Conservation (phyloP, 78 protist species). For the Speleostelium caveatum region DNA sequence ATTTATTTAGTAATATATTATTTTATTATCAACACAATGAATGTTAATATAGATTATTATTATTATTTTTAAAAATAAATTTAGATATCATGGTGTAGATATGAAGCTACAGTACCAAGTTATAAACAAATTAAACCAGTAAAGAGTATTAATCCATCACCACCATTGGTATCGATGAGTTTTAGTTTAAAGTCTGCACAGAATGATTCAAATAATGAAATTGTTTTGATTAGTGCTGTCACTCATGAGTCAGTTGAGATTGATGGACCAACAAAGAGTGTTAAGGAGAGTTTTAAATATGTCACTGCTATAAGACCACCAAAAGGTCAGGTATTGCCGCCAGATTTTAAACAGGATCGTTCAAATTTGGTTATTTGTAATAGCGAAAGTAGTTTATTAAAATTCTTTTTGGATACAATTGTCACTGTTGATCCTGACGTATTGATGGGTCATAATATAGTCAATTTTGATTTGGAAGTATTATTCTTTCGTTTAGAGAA, state of each 20-base stretch:
- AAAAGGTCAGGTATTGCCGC: conserved; percentile 19
- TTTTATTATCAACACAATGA: not conserved
- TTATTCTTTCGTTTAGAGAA: conserved; percentile 92
- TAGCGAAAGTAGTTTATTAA: conserved; percentile 70
- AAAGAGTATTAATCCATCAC: conserved; percentile 43
- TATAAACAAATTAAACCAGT: conserved; percentile 12
- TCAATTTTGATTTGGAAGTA: conserved; percentile 91
- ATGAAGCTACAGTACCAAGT: not conserved
- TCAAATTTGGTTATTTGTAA: conserved; percentile 12
- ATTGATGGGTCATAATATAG: conserved; percentile 93
- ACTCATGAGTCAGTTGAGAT: not conserved
- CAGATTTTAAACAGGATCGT: not conserved
- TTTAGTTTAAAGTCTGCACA: conserved; percentile 3
- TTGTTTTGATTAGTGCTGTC: conserved; percentile 28
- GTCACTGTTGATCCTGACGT: conserved; percentile 89
- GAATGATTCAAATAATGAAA: not conserved
- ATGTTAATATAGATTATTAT: not conserved
- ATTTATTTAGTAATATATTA: not conserved
- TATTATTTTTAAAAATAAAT: not conserved
- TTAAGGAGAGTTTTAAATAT: not conserved
- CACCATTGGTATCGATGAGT: conserved; percentile 82
- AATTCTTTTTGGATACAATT: conserved; percentile 73
- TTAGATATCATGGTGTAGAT: conserved; percentile 49
- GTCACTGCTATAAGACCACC: conserved; percentile 42
- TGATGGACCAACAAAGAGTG: conserved; percentile 21